A percentile compares a stretch with the other conserved stretches of the same genome.
These are phyloP conservation scores for Ogataea henricii DNA, from an alignment of 805 yeast genomes.

Conservation along the genomic window DNA sequence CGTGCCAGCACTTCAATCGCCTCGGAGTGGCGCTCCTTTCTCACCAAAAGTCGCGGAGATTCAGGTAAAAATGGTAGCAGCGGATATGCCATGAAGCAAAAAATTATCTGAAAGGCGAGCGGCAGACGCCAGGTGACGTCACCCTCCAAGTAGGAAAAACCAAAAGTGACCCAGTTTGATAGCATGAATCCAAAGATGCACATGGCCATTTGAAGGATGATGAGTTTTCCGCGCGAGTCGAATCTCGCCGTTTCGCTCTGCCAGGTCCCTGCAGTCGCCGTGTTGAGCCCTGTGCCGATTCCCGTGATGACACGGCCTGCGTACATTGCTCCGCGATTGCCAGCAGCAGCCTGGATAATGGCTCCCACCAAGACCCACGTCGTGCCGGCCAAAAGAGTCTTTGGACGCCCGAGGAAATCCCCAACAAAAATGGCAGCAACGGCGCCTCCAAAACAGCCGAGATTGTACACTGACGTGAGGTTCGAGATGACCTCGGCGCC, in stretches of 20 bases:
- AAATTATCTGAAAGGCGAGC: constrained; percentile 35
- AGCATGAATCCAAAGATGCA: constrained; percentile 34
- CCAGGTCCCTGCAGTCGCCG: constrained; percentile 40
- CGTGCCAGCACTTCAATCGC: constrained; percentile 43
- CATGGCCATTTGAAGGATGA: constrained; percentile 35
- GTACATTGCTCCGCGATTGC: constrained; percentile 26
- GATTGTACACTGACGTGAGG: constrained; percentile 15
- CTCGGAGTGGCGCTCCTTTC: constrained; percentile 42
- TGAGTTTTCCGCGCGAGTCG: constrained; percentile 32
- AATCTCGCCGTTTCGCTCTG: constrained; percentile 38
- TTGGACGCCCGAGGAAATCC: constrained; percentile 25
- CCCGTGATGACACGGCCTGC: constrained; percentile 38
- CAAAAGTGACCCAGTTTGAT: constrained; percentile 41
- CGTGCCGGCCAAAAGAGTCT: constrained; percentile 20
- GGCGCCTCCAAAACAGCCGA: constrained; percentile 33
- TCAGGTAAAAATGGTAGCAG: constrained; percentile 36
- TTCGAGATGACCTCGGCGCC: constrained; percentile 17
- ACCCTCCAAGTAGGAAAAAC: constrained; percentile 34
- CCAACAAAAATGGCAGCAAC: constrained; percentile 38
- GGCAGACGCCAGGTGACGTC: constrained; percentile 37
- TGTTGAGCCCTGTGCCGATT: constrained; percentile 38
- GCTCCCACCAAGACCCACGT: constrained; percentile 30
- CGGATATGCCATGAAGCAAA: constrained; percentile 18
- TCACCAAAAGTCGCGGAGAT: constrained; percentile 43
- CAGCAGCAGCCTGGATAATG: constrained; percentile 25